phyloP scores from a whole-genome alignment of 805 yeast genomes.

The Spathaspora boniae region DNA sequence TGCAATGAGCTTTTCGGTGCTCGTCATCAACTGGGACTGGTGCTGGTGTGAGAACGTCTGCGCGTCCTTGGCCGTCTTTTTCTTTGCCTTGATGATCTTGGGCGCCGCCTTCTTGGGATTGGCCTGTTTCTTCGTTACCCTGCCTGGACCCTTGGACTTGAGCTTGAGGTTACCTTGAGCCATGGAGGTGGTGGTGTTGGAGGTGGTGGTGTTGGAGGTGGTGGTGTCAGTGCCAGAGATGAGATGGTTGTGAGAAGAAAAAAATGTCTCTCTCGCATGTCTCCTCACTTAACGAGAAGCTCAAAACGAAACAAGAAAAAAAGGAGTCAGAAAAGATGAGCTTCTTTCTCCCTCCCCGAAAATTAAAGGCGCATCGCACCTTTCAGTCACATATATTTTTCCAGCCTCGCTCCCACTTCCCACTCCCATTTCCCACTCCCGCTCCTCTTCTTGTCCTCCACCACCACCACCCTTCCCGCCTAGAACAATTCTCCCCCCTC shows the following conservation, averaged over 20 bases:
- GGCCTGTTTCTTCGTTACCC: conserved; percentile 62
- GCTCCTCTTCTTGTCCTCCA: not conserved
- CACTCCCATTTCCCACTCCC: not conserved
- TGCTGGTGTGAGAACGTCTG: conserved; percentile 58
- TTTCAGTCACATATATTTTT: not conserved
- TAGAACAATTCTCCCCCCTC: not conserved
- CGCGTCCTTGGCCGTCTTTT: conserved; percentile 43
- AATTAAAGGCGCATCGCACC: not conserved
- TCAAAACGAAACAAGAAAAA: conserved; percentile 3
- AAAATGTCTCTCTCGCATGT: not conserved
- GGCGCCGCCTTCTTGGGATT: conserved; percentile 73
- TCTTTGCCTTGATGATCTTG: conserved; percentile 63
- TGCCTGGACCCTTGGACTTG: conserved; percentile 44
- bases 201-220: not conserved
- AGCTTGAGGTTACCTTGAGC: conserved; percentile 73
- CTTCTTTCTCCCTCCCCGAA: not conserved
- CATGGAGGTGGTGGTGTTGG: no score
- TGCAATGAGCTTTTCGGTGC: conserved; percentile 83
- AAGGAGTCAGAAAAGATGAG: not conserved
- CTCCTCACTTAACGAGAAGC: not conserved
- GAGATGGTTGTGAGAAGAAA: conserved; percentile 3
- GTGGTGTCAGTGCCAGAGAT: conserved; percentile 15
- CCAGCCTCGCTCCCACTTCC: not conserved
- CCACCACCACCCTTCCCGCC: not conserved
- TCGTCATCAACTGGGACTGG: conserved; percentile 47